phyloP scores from a whole-genome alignment of 768 basidiomycete genomes.

The Kwoniella shandongensis region DNA sequence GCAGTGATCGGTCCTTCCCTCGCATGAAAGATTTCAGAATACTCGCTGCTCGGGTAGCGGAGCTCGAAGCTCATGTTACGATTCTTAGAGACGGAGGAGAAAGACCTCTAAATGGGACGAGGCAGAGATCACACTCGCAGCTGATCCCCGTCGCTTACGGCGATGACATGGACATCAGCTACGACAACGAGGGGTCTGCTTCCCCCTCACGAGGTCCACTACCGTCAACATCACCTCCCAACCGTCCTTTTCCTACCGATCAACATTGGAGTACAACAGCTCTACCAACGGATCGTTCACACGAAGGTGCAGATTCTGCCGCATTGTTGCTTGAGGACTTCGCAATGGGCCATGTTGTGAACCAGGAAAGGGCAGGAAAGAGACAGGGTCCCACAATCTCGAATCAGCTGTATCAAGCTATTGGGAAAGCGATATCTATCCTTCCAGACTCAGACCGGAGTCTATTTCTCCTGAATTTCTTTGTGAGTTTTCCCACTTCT shows the following conservation, averaged over 20 bases:
- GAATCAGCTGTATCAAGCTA: neutral
- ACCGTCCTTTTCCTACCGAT: neutral
- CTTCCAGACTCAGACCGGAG: constrained; percentile 4
- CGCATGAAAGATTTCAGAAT: neutral
- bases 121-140: too few relatives aligned
- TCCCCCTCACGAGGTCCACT: too few relatives aligned
- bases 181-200: too few relatives aligned
- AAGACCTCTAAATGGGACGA: too few relatives aligned
- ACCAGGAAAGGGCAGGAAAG: constrained; percentile 4
- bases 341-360: constrained; percentile 4
- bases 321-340: constrained; percentile 5
- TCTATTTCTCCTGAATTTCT: neutral
- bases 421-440: neutral
- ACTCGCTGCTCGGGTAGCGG: neutral
- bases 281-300: too few relatives aligned
- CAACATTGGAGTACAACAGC: too few relatives aligned
- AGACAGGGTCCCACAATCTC: constrained; percentile 1
- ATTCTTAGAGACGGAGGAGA: too few relatives aligned
- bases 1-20: constrained; percentile 1
- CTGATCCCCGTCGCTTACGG: too few relatives aligned
- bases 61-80: neutral
- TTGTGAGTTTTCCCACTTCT: constrained; percentile 1
- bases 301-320: neutral
- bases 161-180: too few relatives aligned
- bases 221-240: too few relatives aligned